Evolutionary conservation across 495 filamentous ascomycete genomes (phyloP).

Genomic region (Podospora conica): DNA sequence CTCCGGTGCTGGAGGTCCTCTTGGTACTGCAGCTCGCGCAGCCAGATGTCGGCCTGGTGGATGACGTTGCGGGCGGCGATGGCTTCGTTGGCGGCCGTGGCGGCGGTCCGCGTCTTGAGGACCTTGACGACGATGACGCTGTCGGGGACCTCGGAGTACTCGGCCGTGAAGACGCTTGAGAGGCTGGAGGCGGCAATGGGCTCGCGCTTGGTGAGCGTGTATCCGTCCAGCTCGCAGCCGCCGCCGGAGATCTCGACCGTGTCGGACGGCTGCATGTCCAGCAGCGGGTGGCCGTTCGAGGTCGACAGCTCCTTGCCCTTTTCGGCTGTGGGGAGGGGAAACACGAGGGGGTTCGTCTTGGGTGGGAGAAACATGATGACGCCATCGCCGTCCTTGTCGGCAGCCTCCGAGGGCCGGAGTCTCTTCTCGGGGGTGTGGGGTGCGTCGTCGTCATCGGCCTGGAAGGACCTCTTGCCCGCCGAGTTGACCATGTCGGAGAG

Average conservation of each 20-base stretch:
- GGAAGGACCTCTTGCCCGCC: conserved; percentile 38
- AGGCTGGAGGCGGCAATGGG: conserved; percentile 39
- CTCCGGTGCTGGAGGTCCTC: conserved; percentile 41
- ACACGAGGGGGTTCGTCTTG: conserved; percentile 35
- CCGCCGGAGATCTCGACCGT: conserved; percentile 37
- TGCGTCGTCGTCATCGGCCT: conserved; percentile 29
- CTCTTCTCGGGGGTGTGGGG: conserved; percentile 30
- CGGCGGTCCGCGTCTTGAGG: conserved; percentile 38
- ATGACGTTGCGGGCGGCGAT: conserved; percentile 41
- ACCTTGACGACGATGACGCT: conserved; percentile 46
- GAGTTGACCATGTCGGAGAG: conserved; percentile 29
- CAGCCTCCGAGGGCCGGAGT: conserved; percentile 26
- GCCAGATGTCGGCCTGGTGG: conserved; percentile 45
- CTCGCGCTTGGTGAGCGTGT: conserved; percentile 40
- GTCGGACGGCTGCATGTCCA: conserved; percentile 39
- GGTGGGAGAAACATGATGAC: conserved; percentile 44
- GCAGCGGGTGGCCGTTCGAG: conserved; percentile 38
- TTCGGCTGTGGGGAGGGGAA: conserved; percentile 34
- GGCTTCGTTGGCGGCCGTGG: conserved; percentile 27
- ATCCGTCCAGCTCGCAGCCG: conserved; percentile 38
- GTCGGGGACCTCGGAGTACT: conserved; percentile 38
- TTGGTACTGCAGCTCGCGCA: conserved; percentile 43
- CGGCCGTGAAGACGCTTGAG: conserved; percentile 46
- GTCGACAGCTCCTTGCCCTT: conserved; percentile 40
- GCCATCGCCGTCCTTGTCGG: conserved; percentile 31